Conservation (phyloP, 2,329 filamentous ascomycete genomes). For the Ophiostoma novo-ulmi region DNA sequence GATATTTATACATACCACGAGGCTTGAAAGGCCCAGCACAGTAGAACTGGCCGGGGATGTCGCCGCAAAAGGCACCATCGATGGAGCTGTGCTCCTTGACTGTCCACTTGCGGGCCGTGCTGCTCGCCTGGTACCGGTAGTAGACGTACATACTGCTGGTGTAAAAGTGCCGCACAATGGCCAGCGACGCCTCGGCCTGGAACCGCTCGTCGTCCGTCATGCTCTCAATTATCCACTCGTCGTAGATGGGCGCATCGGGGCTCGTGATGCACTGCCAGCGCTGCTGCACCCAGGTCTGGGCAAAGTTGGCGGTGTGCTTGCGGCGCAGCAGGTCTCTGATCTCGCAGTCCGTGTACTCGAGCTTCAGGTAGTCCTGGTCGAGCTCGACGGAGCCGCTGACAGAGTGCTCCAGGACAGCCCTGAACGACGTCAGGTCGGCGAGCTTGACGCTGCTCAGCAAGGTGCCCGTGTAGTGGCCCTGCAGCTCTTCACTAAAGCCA, state of each 20-base stretch:
- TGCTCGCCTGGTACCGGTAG: too few relatives aligned
- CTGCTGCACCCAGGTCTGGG: neutral
- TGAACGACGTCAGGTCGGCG: neutral
- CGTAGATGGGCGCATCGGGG: neutral
- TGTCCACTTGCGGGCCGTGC: too few relatives aligned
- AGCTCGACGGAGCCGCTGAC: neutral
- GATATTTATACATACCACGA: too few relatives aligned
- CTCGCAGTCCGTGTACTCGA: neutral
- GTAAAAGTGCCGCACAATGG: too few relatives aligned
- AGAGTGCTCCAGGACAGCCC: neutral
- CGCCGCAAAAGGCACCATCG: neutral
- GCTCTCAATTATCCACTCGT: neutral
- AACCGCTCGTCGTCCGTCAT: too few relatives aligned
- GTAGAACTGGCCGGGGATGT: neutral
- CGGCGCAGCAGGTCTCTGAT: neutral
- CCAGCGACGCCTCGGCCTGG: too few relatives aligned
- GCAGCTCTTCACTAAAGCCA: too few relatives aligned
- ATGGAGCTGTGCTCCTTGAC: neutral
- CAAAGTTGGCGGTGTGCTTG: neutral
- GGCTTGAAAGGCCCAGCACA: too few relatives aligned
- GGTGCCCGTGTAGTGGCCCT: neutral
- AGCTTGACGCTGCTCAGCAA: neutral
- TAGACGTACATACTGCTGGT: too few relatives aligned
- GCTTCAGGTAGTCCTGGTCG: neutral
- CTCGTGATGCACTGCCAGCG: neutral